Conservation (phyloP, 2,329 filamentous ascomycete genomes). For the Ascochyta pisi region DNA sequence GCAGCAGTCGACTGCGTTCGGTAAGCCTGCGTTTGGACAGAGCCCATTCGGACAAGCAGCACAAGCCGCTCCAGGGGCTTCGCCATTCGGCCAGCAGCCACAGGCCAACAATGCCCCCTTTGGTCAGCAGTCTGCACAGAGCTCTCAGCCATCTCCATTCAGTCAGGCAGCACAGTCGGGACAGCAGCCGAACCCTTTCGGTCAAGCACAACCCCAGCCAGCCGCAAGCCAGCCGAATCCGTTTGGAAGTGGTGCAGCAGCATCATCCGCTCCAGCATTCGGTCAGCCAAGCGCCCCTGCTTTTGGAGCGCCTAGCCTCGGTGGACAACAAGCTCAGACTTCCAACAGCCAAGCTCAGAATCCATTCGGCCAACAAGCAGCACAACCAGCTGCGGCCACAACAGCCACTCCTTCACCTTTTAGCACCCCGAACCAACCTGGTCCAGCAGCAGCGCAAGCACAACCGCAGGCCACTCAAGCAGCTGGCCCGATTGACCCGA, state of each 20-base stretch:
- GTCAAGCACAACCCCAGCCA: slow-evolving; percentile 28
- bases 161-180: slow-evolving; percentile 26
- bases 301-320: slow-evolving; percentile 44
- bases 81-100: slow-evolving; percentile 43
- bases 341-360: slow-evolving; percentile 22
- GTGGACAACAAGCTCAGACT: slow-evolving; percentile 18
- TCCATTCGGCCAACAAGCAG: slow-evolving; percentile 30
- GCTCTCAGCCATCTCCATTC: slow-evolving; percentile 28
- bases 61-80: slow-evolving; percentile 40
- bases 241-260: slow-evolving; percentile 23
- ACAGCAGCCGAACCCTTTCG: slow-evolving; percentile 27
- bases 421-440: slow-evolving; percentile 16
- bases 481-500: slow-evolving; percentile 35
- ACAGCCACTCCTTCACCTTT: slow-evolving; percentile 27
- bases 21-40: slow-evolving; percentile 48
- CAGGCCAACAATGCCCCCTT: slow-evolving; percentile 44
- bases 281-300: slow-evolving; percentile 47
- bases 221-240: slow-evolving; percentile 22
- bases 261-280: slow-evolving; percentile 32
- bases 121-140: slow-evolving; percentile 28
- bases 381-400: slow-evolving; percentile 10
- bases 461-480: slow-evolving; percentile 50
- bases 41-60: slow-evolving; percentile 55
- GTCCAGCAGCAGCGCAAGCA: slow-evolving; percentile 13
- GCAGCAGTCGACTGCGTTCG: slow-evolving; percentile 46